Evolutionary conservation across 345 rosid genomes (phyloP).

Genomic region (Lumnitzera racemosa): DNA sequence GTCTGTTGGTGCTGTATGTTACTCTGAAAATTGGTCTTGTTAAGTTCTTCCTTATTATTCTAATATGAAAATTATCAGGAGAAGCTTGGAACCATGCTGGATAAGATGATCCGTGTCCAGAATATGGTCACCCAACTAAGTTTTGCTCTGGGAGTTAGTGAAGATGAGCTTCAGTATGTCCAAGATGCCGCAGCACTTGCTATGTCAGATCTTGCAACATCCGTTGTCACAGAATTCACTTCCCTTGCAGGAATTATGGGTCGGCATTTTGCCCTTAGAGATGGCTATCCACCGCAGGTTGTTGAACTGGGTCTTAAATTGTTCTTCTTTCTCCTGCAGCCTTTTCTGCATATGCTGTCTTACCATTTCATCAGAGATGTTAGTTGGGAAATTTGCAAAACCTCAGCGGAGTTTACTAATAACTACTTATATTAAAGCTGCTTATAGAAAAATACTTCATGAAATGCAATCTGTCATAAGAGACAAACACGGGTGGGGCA

Average conservation of each 20-base stretch:
- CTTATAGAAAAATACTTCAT: too few species aligned
- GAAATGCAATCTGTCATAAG: too few species aligned
- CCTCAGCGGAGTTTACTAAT: too few species aligned
- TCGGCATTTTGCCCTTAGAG: slow-evolving; percentile 91
- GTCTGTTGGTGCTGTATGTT: slow-evolving; percentile 2
- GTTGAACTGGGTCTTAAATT: slow-evolving; percentile 9
- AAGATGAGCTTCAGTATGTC: slow-evolving; percentile 43
- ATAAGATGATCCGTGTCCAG: slow-evolving; percentile 67
- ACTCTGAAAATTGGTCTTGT: background rate
- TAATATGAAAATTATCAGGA: slow-evolving; percentile 41
- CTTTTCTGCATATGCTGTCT: background rate
- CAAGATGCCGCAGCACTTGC: slow-evolving; percentile 89
- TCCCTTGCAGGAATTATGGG: slow-evolving; percentile 93
- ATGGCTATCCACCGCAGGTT: slow-evolving; percentile 86
- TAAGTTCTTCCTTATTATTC: too few species aligned
- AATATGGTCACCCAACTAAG: slow-evolving; percentile 46
- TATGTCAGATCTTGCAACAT: slow-evolving; percentile 90
- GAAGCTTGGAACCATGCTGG: slow-evolving; percentile 92
- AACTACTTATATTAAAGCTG: too few species aligned
- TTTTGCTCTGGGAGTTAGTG: slow-evolving; percentile 38
- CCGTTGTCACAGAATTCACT: slow-evolving; percentile 91
- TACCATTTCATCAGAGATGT: too few species aligned
- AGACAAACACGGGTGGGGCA: too few species aligned
- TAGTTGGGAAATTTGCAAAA: too few species aligned
- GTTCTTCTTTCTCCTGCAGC: background rate